A percentile compares a stretch with the other conserved stretches of the same genome.
Conservation (phyloP, 2,329 filamentous ascomycete genomes). For the Alternaria gansuensis region DNA sequence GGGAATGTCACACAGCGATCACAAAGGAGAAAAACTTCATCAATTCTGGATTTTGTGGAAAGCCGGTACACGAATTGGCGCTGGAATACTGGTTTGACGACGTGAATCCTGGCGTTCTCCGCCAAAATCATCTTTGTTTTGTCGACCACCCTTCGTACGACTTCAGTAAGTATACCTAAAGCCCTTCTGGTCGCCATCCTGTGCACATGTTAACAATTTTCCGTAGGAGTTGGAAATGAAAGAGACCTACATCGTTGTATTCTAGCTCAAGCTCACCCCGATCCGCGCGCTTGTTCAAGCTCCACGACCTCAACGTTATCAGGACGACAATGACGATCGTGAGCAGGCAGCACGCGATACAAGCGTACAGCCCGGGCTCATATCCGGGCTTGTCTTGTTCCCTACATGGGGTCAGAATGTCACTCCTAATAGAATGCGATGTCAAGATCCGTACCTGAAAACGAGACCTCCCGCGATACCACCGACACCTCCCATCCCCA, state of each 20-base stretch:
- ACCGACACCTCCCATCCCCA: constrained; percentile 79
- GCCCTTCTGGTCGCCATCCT: constrained; percentile 46
- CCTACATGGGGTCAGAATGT: constrained; percentile 12
- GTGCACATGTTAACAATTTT: constrained; percentile 25
- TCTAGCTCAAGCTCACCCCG: constrained; percentile 56
- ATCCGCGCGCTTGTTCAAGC: constrained; percentile 52
- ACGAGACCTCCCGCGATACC: constrained; percentile 79
- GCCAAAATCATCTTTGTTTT: not conserved
- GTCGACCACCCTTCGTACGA: not conserved
- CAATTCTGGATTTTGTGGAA: not conserved
- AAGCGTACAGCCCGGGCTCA: constrained; percentile 51
- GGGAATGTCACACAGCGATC: not conserved
- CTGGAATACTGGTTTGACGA: not conserved
- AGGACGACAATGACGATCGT: constrained; percentile 48
- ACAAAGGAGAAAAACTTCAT: not conserved
- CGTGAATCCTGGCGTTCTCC: not conserved
- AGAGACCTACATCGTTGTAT: constrained; percentile 47
- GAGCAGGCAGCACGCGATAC: constrained; percentile 51
- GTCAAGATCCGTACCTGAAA: constrained; percentile 60
- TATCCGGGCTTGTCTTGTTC: constrained; percentile 52
- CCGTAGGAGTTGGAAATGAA: not conserved
- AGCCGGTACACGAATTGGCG: not conserved
- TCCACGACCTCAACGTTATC: constrained; percentile 45
- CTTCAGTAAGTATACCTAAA: constrained; percentile 47
- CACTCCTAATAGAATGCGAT: not conserved